Evolutionary conservation across 2,329 filamentous ascomycete species (phyloP).

Genomic region (Teratosphaeria destructans): DNA sequence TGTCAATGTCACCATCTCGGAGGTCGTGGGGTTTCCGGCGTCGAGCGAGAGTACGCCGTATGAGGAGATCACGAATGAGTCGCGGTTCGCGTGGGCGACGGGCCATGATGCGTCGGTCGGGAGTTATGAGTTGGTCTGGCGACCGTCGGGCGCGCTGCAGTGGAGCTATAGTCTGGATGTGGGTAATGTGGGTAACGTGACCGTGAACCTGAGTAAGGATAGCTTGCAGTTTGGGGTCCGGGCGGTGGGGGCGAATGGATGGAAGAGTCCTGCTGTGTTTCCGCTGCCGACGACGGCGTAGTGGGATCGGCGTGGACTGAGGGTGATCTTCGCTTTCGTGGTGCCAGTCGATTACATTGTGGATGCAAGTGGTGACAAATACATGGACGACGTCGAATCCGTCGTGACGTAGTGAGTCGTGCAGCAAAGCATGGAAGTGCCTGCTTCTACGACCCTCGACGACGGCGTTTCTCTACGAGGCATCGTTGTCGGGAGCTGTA

Average conservation of each 20-base stretch:
- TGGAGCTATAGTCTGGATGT: slow-evolving; percentile 30
- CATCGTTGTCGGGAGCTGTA: too few relatives aligned
- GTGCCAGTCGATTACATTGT: not conserved
- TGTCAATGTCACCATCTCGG: slow-evolving; percentile 37
- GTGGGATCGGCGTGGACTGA: not conserved
- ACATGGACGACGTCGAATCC: not conserved
- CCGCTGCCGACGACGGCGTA: slow-evolving; percentile 25
- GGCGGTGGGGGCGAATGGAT: slow-evolving; percentile 41
- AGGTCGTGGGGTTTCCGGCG: slow-evolving; percentile 17
- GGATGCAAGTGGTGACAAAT: not conserved
- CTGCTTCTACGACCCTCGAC: not conserved
- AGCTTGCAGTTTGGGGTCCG: slow-evolving; percentile 40
- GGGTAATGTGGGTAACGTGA: slow-evolving; percentile 36
- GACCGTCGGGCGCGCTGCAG: not conserved
- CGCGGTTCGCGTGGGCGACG: slow-evolving; percentile 38
- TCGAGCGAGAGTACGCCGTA: slow-evolving; percentile 12
- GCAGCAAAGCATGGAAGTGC: not conserved
- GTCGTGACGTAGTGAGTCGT: not conserved
- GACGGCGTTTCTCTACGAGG: too few relatives aligned
- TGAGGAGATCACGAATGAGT: slow-evolving; percentile 33
- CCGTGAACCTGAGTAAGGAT: slow-evolving; percentile 44
- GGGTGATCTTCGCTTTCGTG: not conserved
- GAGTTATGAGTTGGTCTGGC: slow-evolving; percentile 32
- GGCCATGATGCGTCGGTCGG: slow-evolving; percentile 31
- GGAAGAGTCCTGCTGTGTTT: slow-evolving; percentile 40